Evolutionary conservation across 2,329 filamentous ascomycete species (phyloP).

Genomic region (Phialophora tarda): DNA sequence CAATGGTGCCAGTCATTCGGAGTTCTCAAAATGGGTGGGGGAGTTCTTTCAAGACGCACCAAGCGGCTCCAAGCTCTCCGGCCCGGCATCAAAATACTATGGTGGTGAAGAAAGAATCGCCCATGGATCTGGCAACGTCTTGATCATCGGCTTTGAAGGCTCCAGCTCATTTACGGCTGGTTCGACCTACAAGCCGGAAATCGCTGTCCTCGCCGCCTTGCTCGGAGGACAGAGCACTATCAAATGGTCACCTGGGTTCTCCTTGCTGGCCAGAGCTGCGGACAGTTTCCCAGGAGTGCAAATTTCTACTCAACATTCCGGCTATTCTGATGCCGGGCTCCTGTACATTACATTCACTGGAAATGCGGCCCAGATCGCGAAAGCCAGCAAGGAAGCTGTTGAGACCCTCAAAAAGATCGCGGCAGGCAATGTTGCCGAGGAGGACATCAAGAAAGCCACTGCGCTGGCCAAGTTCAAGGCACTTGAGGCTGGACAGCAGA

Average conservation of each 20-base stretch:
- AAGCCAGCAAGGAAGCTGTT: constrained; percentile 76
- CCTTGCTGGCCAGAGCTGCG: constrained; percentile 80
- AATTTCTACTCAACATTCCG: constrained; percentile 75
- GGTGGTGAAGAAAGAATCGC: constrained; percentile 92
- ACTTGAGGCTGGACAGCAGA: constrained; percentile 79
- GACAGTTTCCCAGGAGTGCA: constrained; percentile 69
- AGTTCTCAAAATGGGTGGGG: constrained; percentile 85
- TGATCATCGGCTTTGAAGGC: constrained; percentile 92
- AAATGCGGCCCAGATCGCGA: constrained; percentile 71
- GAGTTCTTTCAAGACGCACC: constrained; percentile 83
- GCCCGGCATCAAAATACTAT: constrained; percentile 79
- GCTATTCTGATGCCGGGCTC: constrained; percentile 94
- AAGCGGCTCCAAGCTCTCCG: constrained; percentile 58
- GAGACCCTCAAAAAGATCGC: constrained; percentile 83
- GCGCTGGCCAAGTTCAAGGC: constrained; percentile 92
- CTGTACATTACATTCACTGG: constrained; percentile 82
- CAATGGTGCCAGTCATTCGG: constrained; percentile 78
- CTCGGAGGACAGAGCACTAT: constrained; percentile 89
- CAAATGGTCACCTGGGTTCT: constrained; percentile 96
- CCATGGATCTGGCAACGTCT: constrained; percentile 75
- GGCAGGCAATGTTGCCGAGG: constrained; percentile 74
- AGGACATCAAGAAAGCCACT: constrained; percentile 89
- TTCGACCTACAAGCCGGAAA: constrained; percentile 83
- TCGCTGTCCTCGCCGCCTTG: constrained; percentile 82
- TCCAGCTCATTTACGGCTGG: constrained; percentile 73